phyloP scores from a whole-genome alignment of 2,329 filamentous ascomycete species.

The Fusarium caatingaense region DNA sequence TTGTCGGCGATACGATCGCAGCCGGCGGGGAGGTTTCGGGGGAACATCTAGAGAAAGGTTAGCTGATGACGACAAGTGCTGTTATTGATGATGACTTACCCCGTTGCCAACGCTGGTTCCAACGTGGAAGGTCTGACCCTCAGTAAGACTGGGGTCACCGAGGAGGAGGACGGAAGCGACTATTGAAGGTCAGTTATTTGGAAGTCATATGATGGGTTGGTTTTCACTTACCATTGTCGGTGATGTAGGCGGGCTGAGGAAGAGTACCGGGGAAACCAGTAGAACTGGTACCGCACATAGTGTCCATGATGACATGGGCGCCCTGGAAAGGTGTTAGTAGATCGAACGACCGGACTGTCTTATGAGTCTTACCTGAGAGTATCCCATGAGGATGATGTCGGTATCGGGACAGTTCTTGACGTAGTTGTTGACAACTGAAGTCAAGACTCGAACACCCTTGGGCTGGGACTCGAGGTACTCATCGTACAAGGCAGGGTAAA shows the following conservation, averaged over 20 bases:
- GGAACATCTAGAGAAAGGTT: conserved; percentile 25
- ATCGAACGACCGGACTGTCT: fast-evolving
- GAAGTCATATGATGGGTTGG: fast-evolving
- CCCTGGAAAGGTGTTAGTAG: conserved; percentile 5
- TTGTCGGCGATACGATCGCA: conserved; percentile 21
- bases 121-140: conserved; percentile 21
- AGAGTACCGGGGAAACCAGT: conserved; percentile 2
- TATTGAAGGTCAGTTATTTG: not conserved
- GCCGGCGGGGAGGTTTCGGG: conserved; percentile 15
- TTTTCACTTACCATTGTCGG: conserved; percentile 1
- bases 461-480: conserved; percentile 40
- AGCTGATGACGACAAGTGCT: not conserved
- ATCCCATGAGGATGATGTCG: conserved; percentile 38
- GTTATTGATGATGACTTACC: conserved; percentile 9
- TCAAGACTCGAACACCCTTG: conserved; percentile 20
- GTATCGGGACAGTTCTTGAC: conserved; percentile 29
- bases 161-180: conserved; percentile 19
- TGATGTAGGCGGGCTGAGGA: not conserved
- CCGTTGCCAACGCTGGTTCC: conserved; percentile 30
- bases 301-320: conserved; percentile 25
- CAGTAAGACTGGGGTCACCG: conserved; percentile 29
- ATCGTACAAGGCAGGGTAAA: conserved; percentile 35
- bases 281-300: conserved; percentile 29
- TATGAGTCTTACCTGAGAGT: conserved; percentile 12
- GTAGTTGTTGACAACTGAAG: conserved; percentile 15